A percentile compares a stretch with the other conserved stretches of the same genome.
These are phyloP conservation scores for Phytopythium mirpurense DNA, from an alignment of 352 stramenopile genomes.

Conservation along the genomic window DNA sequence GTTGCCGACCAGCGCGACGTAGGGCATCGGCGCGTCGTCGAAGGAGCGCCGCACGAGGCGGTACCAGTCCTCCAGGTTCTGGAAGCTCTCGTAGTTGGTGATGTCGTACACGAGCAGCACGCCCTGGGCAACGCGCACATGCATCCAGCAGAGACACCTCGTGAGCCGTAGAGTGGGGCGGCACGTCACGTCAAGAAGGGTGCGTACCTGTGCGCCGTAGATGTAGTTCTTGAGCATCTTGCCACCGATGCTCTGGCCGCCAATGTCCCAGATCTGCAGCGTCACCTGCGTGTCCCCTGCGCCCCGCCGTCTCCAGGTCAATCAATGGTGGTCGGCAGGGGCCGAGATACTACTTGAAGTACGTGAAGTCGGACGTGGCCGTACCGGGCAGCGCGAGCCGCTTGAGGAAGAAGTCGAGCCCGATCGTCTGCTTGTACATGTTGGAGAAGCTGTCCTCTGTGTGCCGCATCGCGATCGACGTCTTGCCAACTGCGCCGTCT, in stretches of 20 bases:
- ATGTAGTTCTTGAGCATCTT: constrained; percentile 93
- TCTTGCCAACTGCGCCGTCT: constrained; percentile 94
- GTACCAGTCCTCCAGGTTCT: constrained; percentile 95
- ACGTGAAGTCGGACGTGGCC: too few species aligned
- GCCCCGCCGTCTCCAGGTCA: too few species aligned
- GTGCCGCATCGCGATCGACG: constrained; percentile 92
- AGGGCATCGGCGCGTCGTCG: constrained; percentile 79
- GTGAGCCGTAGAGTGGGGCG: too few species aligned
- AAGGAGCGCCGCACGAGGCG: constrained; percentile 89
- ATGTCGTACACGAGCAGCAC: constrained; percentile 95
- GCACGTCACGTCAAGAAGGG: too few species aligned
- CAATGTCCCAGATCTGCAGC: constrained; percentile 94
- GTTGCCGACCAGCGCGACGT: constrained; percentile 89
- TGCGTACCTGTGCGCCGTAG: constrained; percentile 81
- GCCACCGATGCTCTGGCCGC: constrained; percentile 87
- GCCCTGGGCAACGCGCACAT: constrained; percentile 23
- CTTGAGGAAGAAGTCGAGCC: constrained; percentile 95
- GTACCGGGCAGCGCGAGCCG: constrained; percentile 83
- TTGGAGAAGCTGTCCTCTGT: constrained; percentile 91
- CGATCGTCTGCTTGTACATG: constrained; percentile 94
- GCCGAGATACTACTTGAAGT: too few species aligned
- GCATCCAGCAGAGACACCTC: background rate
- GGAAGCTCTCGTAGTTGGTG: constrained; percentile 94
- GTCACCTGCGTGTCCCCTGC: constrained; percentile 87
- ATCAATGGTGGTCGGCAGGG: too few species aligned